Conservation (phyloP, 371 early-diverging fungal genomes). For the Rhizopus delemar region DNA sequence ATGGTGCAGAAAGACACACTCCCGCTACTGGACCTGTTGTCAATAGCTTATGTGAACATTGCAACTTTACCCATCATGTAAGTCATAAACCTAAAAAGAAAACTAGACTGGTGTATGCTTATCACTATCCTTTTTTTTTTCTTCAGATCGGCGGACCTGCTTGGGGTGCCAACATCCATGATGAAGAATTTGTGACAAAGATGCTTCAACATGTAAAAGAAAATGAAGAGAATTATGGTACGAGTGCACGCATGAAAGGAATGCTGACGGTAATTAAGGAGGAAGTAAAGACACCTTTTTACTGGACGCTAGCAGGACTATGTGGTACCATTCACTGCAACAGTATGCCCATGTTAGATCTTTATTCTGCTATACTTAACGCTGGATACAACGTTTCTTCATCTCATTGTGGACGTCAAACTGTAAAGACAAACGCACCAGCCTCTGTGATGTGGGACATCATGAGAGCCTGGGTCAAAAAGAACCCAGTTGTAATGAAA, state of each 20-base stretch:
- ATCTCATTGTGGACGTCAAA: conserved; percentile 84
- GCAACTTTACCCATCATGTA: conserved; percentile 72
- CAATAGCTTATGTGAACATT: conserved; percentile 67
- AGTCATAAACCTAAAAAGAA: conserved; percentile 1
- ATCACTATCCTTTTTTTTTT: not conserved
- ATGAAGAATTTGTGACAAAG: conserved; percentile 71
- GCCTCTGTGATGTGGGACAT: conserved; percentile 91
- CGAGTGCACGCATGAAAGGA: conserved; percentile 88
- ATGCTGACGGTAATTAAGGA: conserved; percentile 93
- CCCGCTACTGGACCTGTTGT: conserved; percentile 69
- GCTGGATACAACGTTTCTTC: conserved; percentile 90
- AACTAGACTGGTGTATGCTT: not conserved
- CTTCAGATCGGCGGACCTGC: conserved; percentile 93
- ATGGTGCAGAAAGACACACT: conserved; percentile 58
- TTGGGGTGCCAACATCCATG: conserved; percentile 86
- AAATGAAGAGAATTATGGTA: conserved; percentile 64
- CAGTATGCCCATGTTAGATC: conserved; percentile 44
- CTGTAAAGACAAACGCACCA: conserved; percentile 97
- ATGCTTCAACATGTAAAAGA: conserved; percentile 74
- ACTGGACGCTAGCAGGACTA: conserved; percentile 72
- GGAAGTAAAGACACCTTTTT: conserved; percentile 81
- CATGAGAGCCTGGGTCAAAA: conserved; percentile 75
- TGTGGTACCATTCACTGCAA: conserved; percentile 70
- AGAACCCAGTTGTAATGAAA: conserved; percentile 66
- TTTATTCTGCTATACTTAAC: conserved; percentile 89